Conservation (phyloP, 257 asterid species). For the Mitragyna speciosa region DNA sequence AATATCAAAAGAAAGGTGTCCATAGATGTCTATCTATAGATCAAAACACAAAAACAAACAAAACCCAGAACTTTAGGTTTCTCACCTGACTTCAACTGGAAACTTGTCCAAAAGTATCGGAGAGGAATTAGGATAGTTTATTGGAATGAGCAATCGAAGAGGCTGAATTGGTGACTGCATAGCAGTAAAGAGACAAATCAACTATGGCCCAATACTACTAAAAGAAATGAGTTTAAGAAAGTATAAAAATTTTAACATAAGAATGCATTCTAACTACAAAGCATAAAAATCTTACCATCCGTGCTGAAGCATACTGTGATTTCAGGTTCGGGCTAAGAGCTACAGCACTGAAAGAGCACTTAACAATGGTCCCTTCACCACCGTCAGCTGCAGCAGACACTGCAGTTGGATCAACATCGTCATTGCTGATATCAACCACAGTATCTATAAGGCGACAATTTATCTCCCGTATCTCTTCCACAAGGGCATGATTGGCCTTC, state of each 20-base stretch:
- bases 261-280: slow-evolving; percentile 6
- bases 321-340: slow-evolving; percentile 85
- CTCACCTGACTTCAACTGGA: slow-evolving; percentile 90
- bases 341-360: slow-evolving; percentile 80
- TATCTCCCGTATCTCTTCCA: slow-evolving; percentile 81
- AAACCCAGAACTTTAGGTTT: not conserved
- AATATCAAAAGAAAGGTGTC: not conserved
- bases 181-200: slow-evolving; percentile 25
- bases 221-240: slow-evolving; percentile 3
- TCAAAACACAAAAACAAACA: not conserved
- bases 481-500: slow-evolving; percentile 84
- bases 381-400: slow-evolving; percentile 77
- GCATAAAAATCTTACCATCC: slow-evolving; percentile 57
- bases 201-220: slow-evolving; percentile 9
- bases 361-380: slow-evolving; percentile 77
- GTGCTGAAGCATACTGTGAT: slow-evolving; percentile 89
- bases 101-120: slow-evolving; percentile 84
- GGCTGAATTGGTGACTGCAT: slow-evolving; percentile 95
- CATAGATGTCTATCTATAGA: not conserved
- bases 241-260: not conserved
- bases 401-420: slow-evolving; percentile 79
- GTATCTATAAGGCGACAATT: slow-evolving; percentile 83
- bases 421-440: slow-evolving; percentile 69
- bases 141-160: slow-evolving; percentile 73
- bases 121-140: slow-evolving; percentile 77